Conservation (phyloP, 208 protist species). For the Trypanosomatidae sp. region DNA sequence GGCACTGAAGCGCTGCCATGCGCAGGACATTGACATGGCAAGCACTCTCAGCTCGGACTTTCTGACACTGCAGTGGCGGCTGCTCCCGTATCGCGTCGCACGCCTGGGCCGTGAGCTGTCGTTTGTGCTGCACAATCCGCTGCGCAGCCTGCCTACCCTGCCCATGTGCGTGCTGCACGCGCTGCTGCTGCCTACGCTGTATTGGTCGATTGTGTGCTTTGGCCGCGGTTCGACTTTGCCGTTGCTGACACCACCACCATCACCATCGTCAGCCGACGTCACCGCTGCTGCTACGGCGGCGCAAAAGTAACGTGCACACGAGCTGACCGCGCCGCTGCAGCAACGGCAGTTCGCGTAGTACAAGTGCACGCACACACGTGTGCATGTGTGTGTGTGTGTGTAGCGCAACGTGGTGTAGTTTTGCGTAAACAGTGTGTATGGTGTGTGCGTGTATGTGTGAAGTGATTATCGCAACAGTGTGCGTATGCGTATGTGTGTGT, state of each 20-base stretch:
- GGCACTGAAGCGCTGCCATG: conserved; percentile 29
- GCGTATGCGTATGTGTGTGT: too few species aligned
- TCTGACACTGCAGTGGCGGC: conserved; percentile 39
- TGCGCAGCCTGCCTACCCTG: conserved; percentile 23
- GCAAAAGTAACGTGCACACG: conserved; percentile 1
- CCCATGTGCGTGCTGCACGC: conserved; percentile 15
- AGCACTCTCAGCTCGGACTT: conserved; percentile 53
- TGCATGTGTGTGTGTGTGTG: neutral
- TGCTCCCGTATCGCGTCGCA: conserved; percentile 61
- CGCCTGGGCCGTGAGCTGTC: conserved; percentile 42
- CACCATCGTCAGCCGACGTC: conserved; percentile 1
- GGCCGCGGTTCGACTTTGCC: conserved; percentile 23
- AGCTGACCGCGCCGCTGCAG: neutral
- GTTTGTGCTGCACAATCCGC: conserved; percentile 30
- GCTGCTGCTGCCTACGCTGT: conserved; percentile 23
- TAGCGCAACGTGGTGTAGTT: too few species aligned
- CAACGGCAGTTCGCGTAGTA: neutral
- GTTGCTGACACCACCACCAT: conserved; percentile 20
- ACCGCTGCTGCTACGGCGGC: neutral
- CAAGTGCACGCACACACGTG: neutral
- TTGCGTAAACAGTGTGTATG: too few species aligned
- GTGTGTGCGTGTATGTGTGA: too few species aligned
- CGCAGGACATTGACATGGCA: conserved; percentile 51
- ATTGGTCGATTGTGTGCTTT: conserved; percentile 14
- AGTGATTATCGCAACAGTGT: too few species aligned